Evolutionary conservation across 2,329 filamentous ascomycete genomes (phyloP), one percentile per base, ranked within the genome.

Genomic region (Madurella fahalii): DNA sequence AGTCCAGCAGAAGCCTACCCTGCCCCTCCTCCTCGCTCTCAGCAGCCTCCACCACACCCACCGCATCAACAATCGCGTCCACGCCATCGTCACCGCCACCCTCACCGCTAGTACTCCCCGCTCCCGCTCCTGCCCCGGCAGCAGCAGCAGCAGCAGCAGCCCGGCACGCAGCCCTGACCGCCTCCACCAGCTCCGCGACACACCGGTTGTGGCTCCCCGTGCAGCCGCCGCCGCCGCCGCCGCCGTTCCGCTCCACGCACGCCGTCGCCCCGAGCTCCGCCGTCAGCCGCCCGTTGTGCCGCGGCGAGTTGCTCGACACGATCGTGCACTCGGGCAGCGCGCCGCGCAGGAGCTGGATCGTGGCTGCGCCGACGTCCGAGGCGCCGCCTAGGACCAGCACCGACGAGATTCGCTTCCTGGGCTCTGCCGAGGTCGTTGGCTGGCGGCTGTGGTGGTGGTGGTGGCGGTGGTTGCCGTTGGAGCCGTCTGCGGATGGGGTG

Each of bases 351-450:
- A 71, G 63, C 52, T 71, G 68, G 17, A 72, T 66, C 9, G 66
- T 66, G 12, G 62, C 59, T 1, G 64, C 63, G 9, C 69, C 69
- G 34, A 70, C 59, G 4, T 56, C 64, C 8, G 69, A 71, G 52
- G 68, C 67, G 13, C 67, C 70, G 20, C 70, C 69, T 0, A 72
- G 57, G 17, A 72, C 57, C 2, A 72, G 67, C 37, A 71, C 57
- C 0, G 69, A 69, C 47, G 15, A 48, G 43, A 56, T 16, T n/a
- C 18, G 12, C 3, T 25, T 40, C 32, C 16, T 5, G 16, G 40
- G 16, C 2, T 42, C 5, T 4, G 17, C n/a, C 8, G 8, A n/a
- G 8, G 39, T 40, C 13, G 15, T 15, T 4, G 34, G 9, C 15
- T 30, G 32, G 31, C 9, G 31, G 45, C 13, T n/a, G n/a, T n/a